Evolutionary conservation across 169 alveolate genomes (phyloP).

Genomic region (Perkinsus marinus): DNA sequence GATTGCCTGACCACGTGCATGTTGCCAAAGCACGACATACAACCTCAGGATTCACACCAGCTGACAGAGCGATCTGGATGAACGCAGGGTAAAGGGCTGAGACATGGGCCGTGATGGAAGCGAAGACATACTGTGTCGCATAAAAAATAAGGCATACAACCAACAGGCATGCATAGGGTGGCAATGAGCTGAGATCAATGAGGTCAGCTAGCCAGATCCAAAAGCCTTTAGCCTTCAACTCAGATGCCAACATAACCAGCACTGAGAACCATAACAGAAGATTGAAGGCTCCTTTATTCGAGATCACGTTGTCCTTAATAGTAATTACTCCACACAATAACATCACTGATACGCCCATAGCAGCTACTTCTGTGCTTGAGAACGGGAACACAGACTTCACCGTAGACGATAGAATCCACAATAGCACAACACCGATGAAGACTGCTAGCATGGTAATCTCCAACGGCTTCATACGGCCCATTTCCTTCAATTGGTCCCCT

Average conservation of each 20-base stretch:
- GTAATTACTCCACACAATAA: neutral
- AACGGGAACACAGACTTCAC: neutral
- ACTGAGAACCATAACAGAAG: neutral
- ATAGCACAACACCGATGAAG: neutral
- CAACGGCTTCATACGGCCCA: neutral
- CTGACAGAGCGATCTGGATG: neutral
- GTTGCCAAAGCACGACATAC: neutral
- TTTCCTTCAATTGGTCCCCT: neutral
- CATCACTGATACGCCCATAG: neutral
- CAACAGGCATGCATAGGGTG: neutral
- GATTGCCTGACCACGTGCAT: neutral
- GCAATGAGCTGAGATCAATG: neutral
- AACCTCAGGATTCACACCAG: neutral
- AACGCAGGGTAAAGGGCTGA: neutral
- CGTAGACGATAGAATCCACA: neutral
- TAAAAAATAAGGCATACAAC: neutral
- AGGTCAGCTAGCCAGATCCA: neutral
- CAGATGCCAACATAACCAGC: neutral
- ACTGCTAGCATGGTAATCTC: neutral
- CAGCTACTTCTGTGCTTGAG: neutral
- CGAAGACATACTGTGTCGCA: neutral
- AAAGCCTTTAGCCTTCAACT: neutral
- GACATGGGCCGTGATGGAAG: neutral
- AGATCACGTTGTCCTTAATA: neutral
- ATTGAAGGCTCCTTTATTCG: neutral